Percentiles rank a stretch among this genome's conserved stretches.
Conservation (phyloP, 345 rosid species). For the Pseudoturritis turrita region DNA sequence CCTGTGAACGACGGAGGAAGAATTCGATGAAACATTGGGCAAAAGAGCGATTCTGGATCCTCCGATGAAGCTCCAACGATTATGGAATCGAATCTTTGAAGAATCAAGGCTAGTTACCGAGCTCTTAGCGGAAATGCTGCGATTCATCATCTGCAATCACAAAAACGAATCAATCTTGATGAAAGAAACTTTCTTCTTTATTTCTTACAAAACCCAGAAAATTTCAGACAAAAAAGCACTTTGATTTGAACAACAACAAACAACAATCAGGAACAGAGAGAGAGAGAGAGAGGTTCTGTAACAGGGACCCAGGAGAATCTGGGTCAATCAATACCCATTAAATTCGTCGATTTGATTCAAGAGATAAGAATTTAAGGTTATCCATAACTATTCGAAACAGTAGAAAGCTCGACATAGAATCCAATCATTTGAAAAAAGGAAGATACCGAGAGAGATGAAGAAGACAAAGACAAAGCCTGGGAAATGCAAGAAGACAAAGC, state of each 20-base stretch:
- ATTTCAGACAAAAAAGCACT: not conserved
- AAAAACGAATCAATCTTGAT: not conserved
- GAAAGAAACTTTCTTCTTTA: not conserved
- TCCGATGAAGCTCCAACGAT: slow-evolving; percentile 53
- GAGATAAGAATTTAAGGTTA: slow-evolving; percentile 8
- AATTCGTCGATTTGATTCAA: not conserved
- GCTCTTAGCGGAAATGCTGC: slow-evolving; percentile 15
- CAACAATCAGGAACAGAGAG: slow-evolving; percentile 3
- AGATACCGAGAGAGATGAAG: slow-evolving; percentile 20
- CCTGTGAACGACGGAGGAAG: slow-evolving; percentile 8
- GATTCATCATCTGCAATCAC: slow-evolving; percentile 22
- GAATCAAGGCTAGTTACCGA: slow-evolving; percentile 28
- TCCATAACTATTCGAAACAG: not conserved
- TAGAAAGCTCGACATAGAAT: not conserved
- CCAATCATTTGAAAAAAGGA: not conserved
- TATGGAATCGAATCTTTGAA: slow-evolving; percentile 17
- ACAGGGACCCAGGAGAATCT: not conserved
- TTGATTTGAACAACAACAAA: not conserved
- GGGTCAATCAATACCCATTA: not conserved
- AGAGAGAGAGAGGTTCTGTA: not conserved
- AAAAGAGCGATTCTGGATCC: slow-evolving; percentile 46
- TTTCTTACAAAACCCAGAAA: not conserved
- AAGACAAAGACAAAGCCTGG: slow-evolving; percentile 35
- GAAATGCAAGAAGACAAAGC: slow-evolving; percentile 46
- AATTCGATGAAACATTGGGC: slow-evolving; percentile 23